Evolutionary conservation across 2,329 filamentous ascomycete genomes (phyloP), one percentile per base, ranked within the genome.

Genomic region (Trichophyton rubrum): DNA sequence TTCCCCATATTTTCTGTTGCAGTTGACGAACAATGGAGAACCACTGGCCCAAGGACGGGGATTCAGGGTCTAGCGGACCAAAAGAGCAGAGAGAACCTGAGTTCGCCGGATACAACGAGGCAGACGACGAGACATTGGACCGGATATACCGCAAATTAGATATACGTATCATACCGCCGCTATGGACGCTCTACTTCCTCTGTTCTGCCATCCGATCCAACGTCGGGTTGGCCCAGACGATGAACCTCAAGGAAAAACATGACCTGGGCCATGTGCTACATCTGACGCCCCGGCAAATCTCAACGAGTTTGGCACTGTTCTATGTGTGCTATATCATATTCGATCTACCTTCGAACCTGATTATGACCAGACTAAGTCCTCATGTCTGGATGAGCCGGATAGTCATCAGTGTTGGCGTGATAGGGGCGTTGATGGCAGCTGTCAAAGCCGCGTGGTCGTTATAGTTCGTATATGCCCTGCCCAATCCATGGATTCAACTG

Each of bases 251-350:
- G 17, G 74, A 81, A 47, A 80, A 82, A 38, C 89, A 96, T 70
- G 86, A 93, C 69, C 82, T 96, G n/a, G 82, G 82, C 66, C 82
- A 83, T 1, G 81, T 87, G 41, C 80, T 96, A 58, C 70, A 84
- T 62, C 77, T 95, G 65, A 84, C 83, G 0, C 74, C 85, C 8
- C 88, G 87, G 67, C 86, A 96, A 73, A 85, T 90, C 15, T 95
- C 90, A 0, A 91, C 88, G 0, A 89, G 88, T 56, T 77, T 96
- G 43, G 89, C 90, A 3, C 79, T 96, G 15, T 96, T 96, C 78
- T 96, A 96, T 71, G 90, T 95, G 63, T 86, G 89, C 69, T 96
- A 96, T 73, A 90, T 95, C 62, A 74, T 95, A 59, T 95, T 96
- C 67, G 90, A 96, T 71, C 82, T 89, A 60, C 90, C 90, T 0